Percentiles rank a stretch among this genome's conserved stretches.
These are phyloP conservation scores for Talaromyces sp. DNA, from an alignment of 2,329 filamentous ascomycete genomes.

Conservation along the genomic window DNA sequence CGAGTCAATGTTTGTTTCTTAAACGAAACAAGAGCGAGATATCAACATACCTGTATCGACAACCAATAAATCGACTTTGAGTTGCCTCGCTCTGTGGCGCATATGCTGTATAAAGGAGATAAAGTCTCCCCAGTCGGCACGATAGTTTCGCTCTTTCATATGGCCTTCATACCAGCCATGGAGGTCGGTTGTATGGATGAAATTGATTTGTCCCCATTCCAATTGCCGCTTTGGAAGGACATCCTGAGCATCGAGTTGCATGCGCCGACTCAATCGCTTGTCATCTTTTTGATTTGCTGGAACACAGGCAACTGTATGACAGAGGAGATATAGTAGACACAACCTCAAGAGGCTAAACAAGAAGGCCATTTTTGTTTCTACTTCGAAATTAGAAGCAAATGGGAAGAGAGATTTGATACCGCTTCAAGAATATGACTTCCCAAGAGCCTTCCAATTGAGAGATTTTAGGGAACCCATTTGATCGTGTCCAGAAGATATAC, in stretches of 20 bases:
- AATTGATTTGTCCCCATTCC: slow-evolving; percentile 59
- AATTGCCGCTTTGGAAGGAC: not conserved
- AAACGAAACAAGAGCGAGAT: not conserved
- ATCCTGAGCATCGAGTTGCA: not conserved
- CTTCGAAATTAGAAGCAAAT: no score
- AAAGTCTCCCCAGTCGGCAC: slow-evolving; percentile 64
- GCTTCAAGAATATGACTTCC: no score
- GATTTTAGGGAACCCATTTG: no score
- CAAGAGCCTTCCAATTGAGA: no score
- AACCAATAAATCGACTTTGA: slow-evolving; percentile 57
- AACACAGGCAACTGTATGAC: not conserved
- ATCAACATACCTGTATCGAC: slow-evolving; percentile 52
- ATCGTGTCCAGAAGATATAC: no score
- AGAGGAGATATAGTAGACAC: not conserved
- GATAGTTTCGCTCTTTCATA: slow-evolving; percentile 59
- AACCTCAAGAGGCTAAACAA: no score
- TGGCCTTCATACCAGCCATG: slow-evolving; percentile 60
- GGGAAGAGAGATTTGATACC: no score
- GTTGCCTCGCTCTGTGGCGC: slow-evolving; percentile 53
- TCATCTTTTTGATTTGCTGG: not conserved
- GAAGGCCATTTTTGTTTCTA: no score
- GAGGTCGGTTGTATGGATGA: slow-evolving; percentile 59
- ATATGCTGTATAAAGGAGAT: slow-evolving; percentile 58
- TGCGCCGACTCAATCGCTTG: not conserved
- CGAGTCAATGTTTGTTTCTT: not conserved